Conservation (phyloP, 345 rosid genomes). For the Brassica rapa region DNA sequence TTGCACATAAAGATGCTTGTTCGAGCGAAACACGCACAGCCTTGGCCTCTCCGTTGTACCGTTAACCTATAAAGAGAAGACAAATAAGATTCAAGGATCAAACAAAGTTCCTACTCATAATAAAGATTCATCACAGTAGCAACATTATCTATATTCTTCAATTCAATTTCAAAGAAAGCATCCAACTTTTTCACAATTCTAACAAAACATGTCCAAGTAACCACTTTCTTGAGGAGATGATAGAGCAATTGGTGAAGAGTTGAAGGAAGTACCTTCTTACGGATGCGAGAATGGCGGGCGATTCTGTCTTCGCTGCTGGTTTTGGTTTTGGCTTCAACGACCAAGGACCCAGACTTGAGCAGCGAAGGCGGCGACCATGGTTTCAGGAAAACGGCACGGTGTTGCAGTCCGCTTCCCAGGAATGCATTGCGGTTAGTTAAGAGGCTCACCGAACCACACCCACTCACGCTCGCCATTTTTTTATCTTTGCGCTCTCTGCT, state of each 20-base stretch:
- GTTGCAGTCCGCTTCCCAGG: conserved; percentile 35
- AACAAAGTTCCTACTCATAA: not conserved
- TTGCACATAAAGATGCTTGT: conserved; percentile 88
- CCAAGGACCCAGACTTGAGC: conserved; percentile 31
- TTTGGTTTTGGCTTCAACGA: conserved; percentile 63
- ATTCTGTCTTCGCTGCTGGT: conserved; percentile 69
- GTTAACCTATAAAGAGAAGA: conserved; percentile 52
- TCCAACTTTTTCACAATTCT: not conserved
- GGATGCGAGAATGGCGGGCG: conserved; percentile 86
- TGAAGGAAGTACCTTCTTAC: conserved; percentile 71
- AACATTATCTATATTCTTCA: not conserved
- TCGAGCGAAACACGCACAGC: conserved; percentile 78
- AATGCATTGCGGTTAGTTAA: conserved; percentile 37
- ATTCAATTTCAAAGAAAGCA: not conserved
- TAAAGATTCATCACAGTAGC: not conserved
- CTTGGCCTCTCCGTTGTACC: conserved; percentile 93
- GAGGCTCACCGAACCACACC: conserved; percentile 34
- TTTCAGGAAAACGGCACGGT: conserved; percentile 39
- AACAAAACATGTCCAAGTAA: not conserved
- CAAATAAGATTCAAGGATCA: not conserved
- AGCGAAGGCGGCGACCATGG: conserved; percentile 31
- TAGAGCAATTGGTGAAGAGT: not conserved
- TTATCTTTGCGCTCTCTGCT: not conserved
- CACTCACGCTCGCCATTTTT: conserved; percentile 39
- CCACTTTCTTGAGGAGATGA: not conserved